A percentile compares a stretch with the other conserved stretches of the same genome.
Conservation (phyloP, 805 yeast genomes). For the Pichia californica region DNA sequence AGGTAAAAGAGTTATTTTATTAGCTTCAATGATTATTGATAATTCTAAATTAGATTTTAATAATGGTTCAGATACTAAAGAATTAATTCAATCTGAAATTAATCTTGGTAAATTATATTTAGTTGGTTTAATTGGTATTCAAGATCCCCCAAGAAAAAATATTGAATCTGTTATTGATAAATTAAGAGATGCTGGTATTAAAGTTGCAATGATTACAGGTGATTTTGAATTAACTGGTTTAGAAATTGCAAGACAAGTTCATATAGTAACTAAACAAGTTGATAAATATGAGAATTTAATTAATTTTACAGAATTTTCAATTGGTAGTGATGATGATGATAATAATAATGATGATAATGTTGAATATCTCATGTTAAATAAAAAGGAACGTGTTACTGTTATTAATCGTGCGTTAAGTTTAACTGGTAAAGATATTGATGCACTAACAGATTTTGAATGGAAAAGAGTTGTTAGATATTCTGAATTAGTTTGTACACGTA, state of each 20-base stretch:
- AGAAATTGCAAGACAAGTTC: slow-evolving; percentile 20
- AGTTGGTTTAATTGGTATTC: slow-evolving; percentile 36
- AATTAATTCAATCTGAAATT: slow-evolving; percentile 6
- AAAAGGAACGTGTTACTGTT: not conserved
- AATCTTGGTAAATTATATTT: slow-evolving; percentile 21
- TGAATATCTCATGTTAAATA: not conserved
- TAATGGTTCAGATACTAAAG: slow-evolving; percentile 4
- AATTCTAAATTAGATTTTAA: slow-evolving; percentile 13
- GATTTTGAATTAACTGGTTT: slow-evolving; percentile 37
- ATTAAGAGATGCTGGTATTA: slow-evolving; percentile 36
- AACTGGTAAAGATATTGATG: not conserved
- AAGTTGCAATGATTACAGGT: slow-evolving; percentile 36
- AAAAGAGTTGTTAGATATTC: not conserved
- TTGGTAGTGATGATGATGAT: no score
- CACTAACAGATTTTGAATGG: slow-evolving; percentile 1
- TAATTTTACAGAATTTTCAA: not conserved
- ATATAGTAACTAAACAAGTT: not conserved
- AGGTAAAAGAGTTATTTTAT: slow-evolving; percentile 33
- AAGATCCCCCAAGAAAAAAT: slow-evolving; percentile 38
- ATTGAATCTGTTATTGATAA: slow-evolving; percentile 29
- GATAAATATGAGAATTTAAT: not conserved
- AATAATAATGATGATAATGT: not conserved
- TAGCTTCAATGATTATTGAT: slow-evolving; percentile 24
- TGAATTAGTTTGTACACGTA: slow-evolving; percentile 1
- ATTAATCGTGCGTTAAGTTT: not conserved